A percentile compares a stretch with the other conserved stretches of the same genome.
Conservation (phyloP, 2,329 filamentous ascomycete species). For the Monosporascus sp. region DNA sequence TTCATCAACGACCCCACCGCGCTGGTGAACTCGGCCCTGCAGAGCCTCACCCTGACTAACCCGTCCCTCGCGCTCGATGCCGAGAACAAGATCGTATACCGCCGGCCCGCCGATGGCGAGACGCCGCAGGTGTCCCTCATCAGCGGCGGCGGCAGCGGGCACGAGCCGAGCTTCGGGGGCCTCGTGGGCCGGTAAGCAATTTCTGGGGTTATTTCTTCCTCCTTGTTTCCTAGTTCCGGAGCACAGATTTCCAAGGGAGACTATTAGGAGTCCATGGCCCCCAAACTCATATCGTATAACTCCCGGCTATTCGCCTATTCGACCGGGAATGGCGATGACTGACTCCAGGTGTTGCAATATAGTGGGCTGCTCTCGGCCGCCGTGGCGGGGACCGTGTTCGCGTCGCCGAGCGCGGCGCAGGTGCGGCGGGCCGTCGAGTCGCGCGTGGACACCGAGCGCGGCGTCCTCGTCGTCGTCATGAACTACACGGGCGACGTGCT, state of each 20-base stretch:
- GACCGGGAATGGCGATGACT: no score
- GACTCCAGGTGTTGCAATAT: no score
- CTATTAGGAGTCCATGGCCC: no score
- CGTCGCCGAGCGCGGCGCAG: slow-evolving; percentile 75
- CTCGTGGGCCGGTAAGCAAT: slow-evolving; percentile 61
- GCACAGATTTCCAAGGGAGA: no score
- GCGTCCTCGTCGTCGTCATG: slow-evolving; percentile 88
- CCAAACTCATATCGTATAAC: no score
- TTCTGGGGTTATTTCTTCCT: no score
- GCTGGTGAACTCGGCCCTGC: slow-evolving; percentile 72
- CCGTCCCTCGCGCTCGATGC: slow-evolving; percentile 74
- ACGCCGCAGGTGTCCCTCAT: slow-evolving; percentile 69
- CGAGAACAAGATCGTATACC: slow-evolving; percentile 79
- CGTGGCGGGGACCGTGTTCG: slow-evolving; percentile 84
- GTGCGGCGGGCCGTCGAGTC: slow-evolving; percentile 70
- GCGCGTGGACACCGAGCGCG: slow-evolving; percentile 64
- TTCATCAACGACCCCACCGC: slow-evolving; percentile 81
- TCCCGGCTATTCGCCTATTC: no score
- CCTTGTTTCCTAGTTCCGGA: no score
- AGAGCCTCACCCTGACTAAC: slow-evolving; percentile 75
- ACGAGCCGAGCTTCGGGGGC: slow-evolving; percentile 81
- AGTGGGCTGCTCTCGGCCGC: slow-evolving; percentile 70
- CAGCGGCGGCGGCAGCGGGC: slow-evolving; percentile 83
- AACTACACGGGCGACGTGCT: slow-evolving; percentile 89
- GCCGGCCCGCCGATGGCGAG: slow-evolving; percentile 43